phyloP scores from a whole-genome alignment of 2,329 filamentous ascomycete species.

The Ascochyta viciae-villosae region DNA sequence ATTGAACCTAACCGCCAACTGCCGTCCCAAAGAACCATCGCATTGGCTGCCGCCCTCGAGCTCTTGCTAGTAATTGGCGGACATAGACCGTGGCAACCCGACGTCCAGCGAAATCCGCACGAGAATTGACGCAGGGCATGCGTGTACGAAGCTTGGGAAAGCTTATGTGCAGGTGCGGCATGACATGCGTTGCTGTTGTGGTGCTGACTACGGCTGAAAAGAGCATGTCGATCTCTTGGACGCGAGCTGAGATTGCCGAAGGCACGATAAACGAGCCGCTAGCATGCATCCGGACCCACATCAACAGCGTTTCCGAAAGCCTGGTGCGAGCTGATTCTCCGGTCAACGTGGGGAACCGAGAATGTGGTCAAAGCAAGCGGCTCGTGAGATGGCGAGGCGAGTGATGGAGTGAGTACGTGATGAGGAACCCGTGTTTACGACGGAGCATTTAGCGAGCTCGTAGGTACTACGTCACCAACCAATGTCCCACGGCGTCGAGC shows the following conservation, averaged over 20 bases:
- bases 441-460: slow-evolving; percentile 3
- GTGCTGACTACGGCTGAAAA: slow-evolving; percentile 5
- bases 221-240: slow-evolving; percentile 6
- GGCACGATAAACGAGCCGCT: slow-evolving; percentile 2
- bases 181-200: background rate
- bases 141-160: slow-evolving; percentile 5
- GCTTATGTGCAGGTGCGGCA: slow-evolving; percentile 1
- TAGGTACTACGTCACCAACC: background rate
- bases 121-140: background rate
- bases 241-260: slow-evolving; percentile 3
- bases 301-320: background rate
- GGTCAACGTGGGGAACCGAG: slow-evolving; percentile 19
- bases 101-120: background rate
- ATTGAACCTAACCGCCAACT: slow-evolving; percentile 1
- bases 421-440: background rate
- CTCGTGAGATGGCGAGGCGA: slow-evolving; percentile 6
- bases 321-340: slow-evolving; percentile 5
- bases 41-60: slow-evolving; percentile 1
- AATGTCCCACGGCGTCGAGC: slow-evolving; percentile 5
- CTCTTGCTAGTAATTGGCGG: slow-evolving; percentile 2
- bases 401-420: background rate
- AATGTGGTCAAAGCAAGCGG: slow-evolving; percentile 3
- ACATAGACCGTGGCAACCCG: background rate
- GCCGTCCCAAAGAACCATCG: background rate
- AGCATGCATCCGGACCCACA: slow-evolving; percentile 8